Evolutionary conservation across 441 rosid genomes (phyloP).

Genomic region (Jatropha multifida): DNA sequence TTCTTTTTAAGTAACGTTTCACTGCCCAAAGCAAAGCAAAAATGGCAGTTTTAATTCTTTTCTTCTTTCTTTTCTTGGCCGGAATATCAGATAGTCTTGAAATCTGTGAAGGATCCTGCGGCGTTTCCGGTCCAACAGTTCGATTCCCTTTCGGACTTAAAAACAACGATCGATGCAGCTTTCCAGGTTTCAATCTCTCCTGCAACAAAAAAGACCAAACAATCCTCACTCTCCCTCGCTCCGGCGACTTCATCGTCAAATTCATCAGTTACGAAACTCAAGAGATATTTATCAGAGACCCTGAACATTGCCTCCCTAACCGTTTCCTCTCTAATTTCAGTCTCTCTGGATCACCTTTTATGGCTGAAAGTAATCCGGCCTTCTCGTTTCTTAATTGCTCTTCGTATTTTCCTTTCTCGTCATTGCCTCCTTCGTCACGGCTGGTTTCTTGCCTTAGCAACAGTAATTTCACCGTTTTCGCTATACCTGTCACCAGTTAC

Average conservation of each 20-base stretch:
- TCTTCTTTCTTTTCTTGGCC: slow-evolving; percentile 12
- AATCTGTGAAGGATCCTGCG: slow-evolving; percentile 13
- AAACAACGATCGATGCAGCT: slow-evolving; percentile 23
- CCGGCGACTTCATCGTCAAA: slow-evolving; percentile 36
- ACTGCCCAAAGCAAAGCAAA: not conserved
- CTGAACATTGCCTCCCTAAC: slow-evolving; percentile 33
- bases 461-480: slow-evolving; percentile 26
- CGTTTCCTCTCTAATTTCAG: slow-evolving; percentile 28
- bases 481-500: not conserved
- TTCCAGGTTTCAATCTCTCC: slow-evolving; percentile 33
- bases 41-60: slow-evolving; percentile 14
- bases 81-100: not conserved
- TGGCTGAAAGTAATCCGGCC: not conserved
- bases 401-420: not conserved
- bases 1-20: not conserved
- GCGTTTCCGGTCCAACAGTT: slow-evolving; percentile 11
- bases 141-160: slow-evolving; percentile 44
- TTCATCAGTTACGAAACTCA: slow-evolving; percentile 34
- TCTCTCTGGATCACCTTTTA: slow-evolving; percentile 28
- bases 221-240: slow-evolving; percentile 32
- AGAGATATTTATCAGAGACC: slow-evolving; percentile 32
- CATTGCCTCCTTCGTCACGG: not conserved
- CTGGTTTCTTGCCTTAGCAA: slow-evolving; percentile 33
- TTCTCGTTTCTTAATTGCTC: slow-evolving; percentile 40
- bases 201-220: slow-evolving; percentile 26